These are phyloP conservation scores for Cladosporium austrohemisphaericum DNA, from an alignment of 2,329 filamentous ascomycete genomes.

Conservation along the genomic window DNA sequence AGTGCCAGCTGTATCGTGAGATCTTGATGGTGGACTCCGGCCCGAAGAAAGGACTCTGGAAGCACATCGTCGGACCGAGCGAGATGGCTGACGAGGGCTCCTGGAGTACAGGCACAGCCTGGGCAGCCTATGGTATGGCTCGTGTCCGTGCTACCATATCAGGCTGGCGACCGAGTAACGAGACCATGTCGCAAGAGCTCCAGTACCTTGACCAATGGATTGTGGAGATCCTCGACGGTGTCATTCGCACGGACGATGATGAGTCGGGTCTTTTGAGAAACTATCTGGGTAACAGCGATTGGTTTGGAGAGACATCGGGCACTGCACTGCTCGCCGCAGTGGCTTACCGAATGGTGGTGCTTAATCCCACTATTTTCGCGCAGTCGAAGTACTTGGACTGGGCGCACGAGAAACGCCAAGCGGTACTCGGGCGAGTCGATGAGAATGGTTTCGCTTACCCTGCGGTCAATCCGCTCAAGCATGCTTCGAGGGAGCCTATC, in stretches of 20 bases:
- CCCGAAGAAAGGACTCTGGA: constrained; percentile 37
- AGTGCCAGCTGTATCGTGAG: constrained; percentile 42
- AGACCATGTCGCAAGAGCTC: constrained; percentile 22
- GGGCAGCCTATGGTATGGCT: constrained; percentile 47
- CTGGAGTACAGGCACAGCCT: constrained; percentile 50
- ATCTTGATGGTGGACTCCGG: constrained; percentile 33
- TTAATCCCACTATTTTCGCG: constrained; percentile 38
- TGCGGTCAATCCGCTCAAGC: constrained; percentile 42
- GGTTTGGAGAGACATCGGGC: constrained; percentile 49
- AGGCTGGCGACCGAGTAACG: constrained; percentile 29
- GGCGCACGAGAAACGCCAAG: constrained; percentile 40
- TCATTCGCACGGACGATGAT: constrained; percentile 33
- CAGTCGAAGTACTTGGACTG: constrained; percentile 32
- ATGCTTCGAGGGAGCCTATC: constrained; percentile 32
- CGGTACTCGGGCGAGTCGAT: constrained; percentile 36
- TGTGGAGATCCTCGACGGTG: constrained; percentile 37
- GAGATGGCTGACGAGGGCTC: constrained; percentile 36
- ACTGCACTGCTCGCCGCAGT: constrained; percentile 45
- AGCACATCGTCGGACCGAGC: constrained; percentile 42
- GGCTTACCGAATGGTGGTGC: constrained; percentile 44
- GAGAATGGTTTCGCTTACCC: constrained; percentile 38
- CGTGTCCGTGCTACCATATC: constrained; percentile 45
- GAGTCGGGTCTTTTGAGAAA: constrained; percentile 43
- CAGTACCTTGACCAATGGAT: constrained; percentile 33
- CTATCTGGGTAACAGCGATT: constrained; percentile 43